Conservation (phyloP, 1,139 yeast species). For the Saccharomyces hybrid region DNA sequence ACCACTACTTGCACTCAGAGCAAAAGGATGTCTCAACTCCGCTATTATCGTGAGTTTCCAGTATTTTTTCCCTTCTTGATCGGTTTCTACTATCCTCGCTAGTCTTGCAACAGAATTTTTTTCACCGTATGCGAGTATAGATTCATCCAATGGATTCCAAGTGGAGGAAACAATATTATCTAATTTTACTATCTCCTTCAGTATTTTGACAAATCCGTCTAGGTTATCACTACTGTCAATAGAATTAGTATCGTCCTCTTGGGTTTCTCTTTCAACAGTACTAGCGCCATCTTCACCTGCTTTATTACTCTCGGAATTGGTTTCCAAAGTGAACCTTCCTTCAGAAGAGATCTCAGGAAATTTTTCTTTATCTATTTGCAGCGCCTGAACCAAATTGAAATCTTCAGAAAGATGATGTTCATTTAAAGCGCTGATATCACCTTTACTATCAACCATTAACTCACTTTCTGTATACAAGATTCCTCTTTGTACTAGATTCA, state of each 20-base stretch:
- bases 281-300: conserved; percentile 10
- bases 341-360: conserved; percentile 28
- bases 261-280: conserved; percentile 10
- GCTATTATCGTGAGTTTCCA: conserved; percentile 3
- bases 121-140: conserved; percentile 37
- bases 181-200: conserved; percentile 29
- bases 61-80: background rate
- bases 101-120: conserved; percentile 32
- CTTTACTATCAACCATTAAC: conserved; percentile 36
- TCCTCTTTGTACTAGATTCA: conserved; percentile 78
- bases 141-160: conserved; percentile 36
- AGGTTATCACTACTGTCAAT: background rate
- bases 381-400: conserved; percentile 37
- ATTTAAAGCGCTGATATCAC: conserved; percentile 24
- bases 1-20: conserved; percentile 16
- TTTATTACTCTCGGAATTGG: conserved; percentile 10
- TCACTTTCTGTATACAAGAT: conserved; percentile 60
- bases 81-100: conserved; percentile 23
- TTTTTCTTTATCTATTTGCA: conserved; percentile 29
- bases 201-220: conserved; percentile 28
- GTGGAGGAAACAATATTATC: conserved; percentile 33
- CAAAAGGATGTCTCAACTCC: conserved; percentile 26
- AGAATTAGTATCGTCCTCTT: background rate
- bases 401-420: conserved; percentile 23
- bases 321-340: conserved; percentile 30